Evolutionary conservation across 1,139 yeast genomes (phyloP).

Genomic region (Blastobotrys proliferans): DNA sequence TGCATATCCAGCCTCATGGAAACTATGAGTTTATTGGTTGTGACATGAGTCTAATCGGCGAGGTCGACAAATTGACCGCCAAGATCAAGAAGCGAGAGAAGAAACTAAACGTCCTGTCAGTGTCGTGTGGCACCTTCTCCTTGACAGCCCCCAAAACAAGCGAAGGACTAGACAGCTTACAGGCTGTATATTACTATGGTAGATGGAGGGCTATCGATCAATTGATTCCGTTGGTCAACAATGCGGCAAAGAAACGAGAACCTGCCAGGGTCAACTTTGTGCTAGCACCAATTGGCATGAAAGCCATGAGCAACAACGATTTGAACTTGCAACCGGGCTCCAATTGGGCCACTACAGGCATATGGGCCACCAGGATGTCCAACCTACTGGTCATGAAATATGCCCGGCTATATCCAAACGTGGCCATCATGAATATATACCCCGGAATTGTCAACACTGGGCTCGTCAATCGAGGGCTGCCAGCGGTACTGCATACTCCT

Average conservation of each 20-base stretch:
- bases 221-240: slow-evolving; percentile 26
- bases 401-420: slow-evolving; percentile 27
- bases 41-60: slow-evolving; percentile 26
- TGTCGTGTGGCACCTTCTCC: slow-evolving; percentile 26
- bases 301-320: slow-evolving; percentile 25
- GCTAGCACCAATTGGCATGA: slow-evolving; percentile 25
- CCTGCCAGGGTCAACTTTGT: slow-evolving; percentile 31
- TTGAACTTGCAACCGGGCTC: slow-evolving; percentile 8
- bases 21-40: slow-evolving; percentile 25
- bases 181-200: slow-evolving; percentile 29
- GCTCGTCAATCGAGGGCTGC: slow-evolving; percentile 24
- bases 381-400: slow-evolving; percentile 23
- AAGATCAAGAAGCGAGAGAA: slow-evolving; percentile 23
- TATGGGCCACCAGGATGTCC: slow-evolving; percentile 14
- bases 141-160: slow-evolving; percentile 22
- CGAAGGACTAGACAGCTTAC: slow-evolving; percentile 30
- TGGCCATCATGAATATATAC: slow-evolving; percentile 27
- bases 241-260: slow-evolving; percentile 25
- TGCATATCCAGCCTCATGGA: slow-evolving; percentile 15
- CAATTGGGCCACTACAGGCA: background rate
- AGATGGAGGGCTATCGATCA: slow-evolving; percentile 27
- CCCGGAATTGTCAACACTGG: slow-evolving; percentile 32
- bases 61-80: slow-evolving; percentile 23
- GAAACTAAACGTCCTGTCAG: slow-evolving; percentile 28
- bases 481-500: slow-evolving; percentile 24